Evolutionary conservation across 306 rosid species (phyloP).

Genomic region (Acacia acuminata): DNA sequence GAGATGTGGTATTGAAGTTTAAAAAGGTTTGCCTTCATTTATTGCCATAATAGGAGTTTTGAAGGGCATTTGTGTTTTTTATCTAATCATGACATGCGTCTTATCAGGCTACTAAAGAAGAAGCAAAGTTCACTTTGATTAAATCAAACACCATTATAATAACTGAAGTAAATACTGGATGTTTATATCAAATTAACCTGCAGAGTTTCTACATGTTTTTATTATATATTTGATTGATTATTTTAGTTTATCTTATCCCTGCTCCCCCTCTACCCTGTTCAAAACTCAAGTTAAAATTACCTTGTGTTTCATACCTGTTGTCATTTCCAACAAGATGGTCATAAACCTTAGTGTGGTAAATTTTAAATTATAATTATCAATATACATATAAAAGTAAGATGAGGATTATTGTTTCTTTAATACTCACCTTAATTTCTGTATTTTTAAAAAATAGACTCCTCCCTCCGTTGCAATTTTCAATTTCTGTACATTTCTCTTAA

Average conservation of each 20-base stretch:
- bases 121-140: conserved; percentile 8
- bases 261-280: not conserved
- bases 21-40: conserved; percentile 62
- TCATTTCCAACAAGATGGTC: not conserved
- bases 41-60: conserved; percentile 4
- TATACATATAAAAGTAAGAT: not conserved
- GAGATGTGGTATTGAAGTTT: conserved; percentile 77
- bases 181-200: not conserved
- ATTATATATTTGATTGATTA: not conserved
- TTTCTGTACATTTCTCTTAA: not conserved
- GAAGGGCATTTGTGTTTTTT: not conserved
- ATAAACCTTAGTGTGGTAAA: not conserved
- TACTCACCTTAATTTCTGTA: not conserved
- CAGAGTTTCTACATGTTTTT: conserved; percentile 3
- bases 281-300: not conserved
- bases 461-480: not conserved
- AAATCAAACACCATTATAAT: conserved; percentile 9
- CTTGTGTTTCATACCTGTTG: not conserved
- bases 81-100: not conserved
- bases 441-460: not conserved
- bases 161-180: not conserved
- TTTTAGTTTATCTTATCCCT: not conserved
- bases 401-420: not conserved
- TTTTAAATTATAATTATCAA: not conserved
- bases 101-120: conserved; percentile 9